Conservation (phyloP, 2,329 filamentous ascomycete species). For the Aspergillus sp. region DNA sequence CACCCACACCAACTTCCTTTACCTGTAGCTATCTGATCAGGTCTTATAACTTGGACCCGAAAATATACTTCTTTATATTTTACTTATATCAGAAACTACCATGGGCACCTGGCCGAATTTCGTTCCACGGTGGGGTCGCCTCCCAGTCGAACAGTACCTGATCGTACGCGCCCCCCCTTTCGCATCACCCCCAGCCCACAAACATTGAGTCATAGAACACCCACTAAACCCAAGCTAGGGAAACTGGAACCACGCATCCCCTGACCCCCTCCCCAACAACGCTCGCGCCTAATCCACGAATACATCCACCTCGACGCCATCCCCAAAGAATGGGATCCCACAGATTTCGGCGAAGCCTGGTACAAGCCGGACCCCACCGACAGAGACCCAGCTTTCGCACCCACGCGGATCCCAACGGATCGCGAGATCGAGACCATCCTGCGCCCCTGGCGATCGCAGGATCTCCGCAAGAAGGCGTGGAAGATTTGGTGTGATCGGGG, state of each 20-base stretch:
- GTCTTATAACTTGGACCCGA: too few species aligned
- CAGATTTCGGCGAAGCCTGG: conserved; percentile 1
- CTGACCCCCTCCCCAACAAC: background rate
- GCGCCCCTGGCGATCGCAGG: background rate
- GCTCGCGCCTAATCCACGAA: background rate
- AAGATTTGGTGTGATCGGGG: background rate
- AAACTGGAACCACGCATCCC: background rate
- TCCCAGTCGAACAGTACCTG: conserved; percentile 3
- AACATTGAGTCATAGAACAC: background rate
- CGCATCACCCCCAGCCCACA: too few species aligned
- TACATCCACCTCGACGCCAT: background rate
- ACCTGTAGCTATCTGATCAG: too few species aligned
- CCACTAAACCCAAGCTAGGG: background rate
- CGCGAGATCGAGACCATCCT: background rate
- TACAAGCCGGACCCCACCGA: background rate
- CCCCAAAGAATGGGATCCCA: background rate
- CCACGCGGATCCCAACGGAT: background rate
- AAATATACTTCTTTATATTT: too few species aligned
- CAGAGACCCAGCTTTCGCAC: background rate
- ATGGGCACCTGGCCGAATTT: background rate
- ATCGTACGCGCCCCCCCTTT: background rate
- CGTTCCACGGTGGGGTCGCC: conserved; percentile 2
- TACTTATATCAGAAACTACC: too few species aligned
- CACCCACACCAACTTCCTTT: too few species aligned
- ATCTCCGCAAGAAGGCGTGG: background rate